Conservation (phyloP, 768 basidiomycete genomes). For the Panus rudis region DNA sequence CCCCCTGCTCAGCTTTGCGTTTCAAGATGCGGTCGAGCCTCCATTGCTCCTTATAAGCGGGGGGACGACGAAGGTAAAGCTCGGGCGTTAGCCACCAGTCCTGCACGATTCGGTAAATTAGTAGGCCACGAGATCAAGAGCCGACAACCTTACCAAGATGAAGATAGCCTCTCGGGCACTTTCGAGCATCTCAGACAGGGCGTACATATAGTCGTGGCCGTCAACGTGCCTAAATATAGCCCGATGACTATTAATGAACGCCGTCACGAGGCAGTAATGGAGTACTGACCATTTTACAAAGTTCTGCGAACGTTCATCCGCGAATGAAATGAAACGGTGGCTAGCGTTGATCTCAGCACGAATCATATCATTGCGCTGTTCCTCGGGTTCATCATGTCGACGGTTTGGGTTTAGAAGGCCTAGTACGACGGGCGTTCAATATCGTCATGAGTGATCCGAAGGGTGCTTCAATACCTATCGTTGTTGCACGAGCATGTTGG, state of each 20-base stretch:
- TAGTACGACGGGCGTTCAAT: too few species aligned
- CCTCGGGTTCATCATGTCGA: conserved; percentile 73
- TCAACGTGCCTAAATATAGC: conserved; percentile 64
- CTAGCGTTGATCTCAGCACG: conserved; percentile 65
- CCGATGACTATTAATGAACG: not conserved
- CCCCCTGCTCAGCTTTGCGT: conserved; percentile 88
- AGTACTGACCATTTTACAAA: conserved; percentile 71
- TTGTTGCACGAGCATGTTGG: too few species aligned
- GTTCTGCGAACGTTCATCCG: conserved; percentile 60
- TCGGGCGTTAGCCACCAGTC: conserved; percentile 97
- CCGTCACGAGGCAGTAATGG: not conserved
- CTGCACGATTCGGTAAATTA: too few species aligned
- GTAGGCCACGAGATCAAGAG: not conserved
- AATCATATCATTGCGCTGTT: conserved; percentile 62
- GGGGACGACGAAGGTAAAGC: conserved; percentile 88
- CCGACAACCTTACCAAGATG: conserved; percentile 55
- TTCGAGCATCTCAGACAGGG: conserved; percentile 84
- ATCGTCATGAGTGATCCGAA: too few species aligned
- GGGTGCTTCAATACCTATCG: too few species aligned
- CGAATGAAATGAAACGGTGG: conserved; percentile 87
- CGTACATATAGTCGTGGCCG: conserved; percentile 97
- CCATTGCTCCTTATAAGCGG: conserved; percentile 80
- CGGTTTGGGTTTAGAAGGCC: conserved; percentile 21
- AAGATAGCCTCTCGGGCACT: conserved; percentile 78
- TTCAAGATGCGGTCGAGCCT: conserved; percentile 80